Base-by-base conservation (phyloP, 1,139 yeast genomes). In the Magnusiomyces tetraspermus region DNA sequence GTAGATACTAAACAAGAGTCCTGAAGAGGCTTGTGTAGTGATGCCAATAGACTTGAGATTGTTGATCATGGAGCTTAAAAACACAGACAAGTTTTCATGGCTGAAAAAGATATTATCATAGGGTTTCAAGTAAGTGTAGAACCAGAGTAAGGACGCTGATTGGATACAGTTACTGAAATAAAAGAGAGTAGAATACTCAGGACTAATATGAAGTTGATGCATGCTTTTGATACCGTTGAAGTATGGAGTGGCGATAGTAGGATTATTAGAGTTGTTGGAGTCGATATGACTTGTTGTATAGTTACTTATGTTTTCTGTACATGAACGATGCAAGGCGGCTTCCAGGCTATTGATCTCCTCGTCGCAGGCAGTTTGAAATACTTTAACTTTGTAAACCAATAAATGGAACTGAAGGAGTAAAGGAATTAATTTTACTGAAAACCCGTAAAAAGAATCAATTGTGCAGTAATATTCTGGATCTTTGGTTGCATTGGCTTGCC, bases 391-490 rank as follows among this genome's bases (percentile, higher is more conserved):
- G 33, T 28, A 47, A 15, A 33, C 50, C 21, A 50, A 41, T 43
- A 53, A 44, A 46, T 53, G 51, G 22, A 51, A 30, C 40, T 53
- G 52, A 13, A 55, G 48, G 22, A 55, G 22, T 31, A 53, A 19
- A 11, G 55, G 53, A 8, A 55, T 51, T 28, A 55, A 47, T 15
- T 47, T 33, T 2, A 54, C 49, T 13, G 51, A 50, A 46, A 53
- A 53, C 17, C 57, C 57, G 36, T 53, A 55, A 37, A 55, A 51
- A 22, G 56, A 54, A 41, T 55, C 57, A 15, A 55, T 55, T 5
- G 52, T 52, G 21, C 49, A 21, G 23, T 49, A 13, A 30, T 49
- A 53, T 22, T 55, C 57, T 1, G 57, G 56, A 41, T 55, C 57
- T 8, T 43, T 45, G 13, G 11, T 22, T 10, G 49, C 54, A 26